Evolutionary conservation across 257 asterid genomes (phyloP).

Genomic region (Solanum tarijense): DNA sequence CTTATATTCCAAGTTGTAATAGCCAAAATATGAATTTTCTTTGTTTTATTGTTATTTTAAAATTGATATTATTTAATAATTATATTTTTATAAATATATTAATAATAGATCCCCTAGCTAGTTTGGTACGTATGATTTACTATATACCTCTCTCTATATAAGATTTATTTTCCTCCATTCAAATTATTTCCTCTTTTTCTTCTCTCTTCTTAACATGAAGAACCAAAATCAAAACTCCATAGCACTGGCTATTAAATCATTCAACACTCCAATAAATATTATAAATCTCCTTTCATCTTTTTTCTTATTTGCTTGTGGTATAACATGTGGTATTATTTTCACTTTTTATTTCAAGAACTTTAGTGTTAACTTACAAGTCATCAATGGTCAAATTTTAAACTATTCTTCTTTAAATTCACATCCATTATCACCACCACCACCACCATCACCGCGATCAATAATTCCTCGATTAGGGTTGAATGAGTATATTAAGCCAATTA

Average conservation of each 20-base stretch:
- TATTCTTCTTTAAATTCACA: constrained; percentile 23
- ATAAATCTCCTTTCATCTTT: constrained; percentile 21
- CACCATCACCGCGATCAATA: background rate
- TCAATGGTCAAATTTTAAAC: constrained; percentile 22
- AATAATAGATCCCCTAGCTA: background rate
- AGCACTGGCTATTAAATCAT: background rate
- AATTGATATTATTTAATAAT: background rate
- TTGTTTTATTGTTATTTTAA: background rate
- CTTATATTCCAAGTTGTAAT: background rate
- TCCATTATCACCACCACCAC: background rate
- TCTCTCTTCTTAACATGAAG: constrained; percentile 17
- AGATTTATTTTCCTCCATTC: background rate
- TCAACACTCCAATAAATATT: constrained; percentile 15
- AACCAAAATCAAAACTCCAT: constrained; percentile 5
- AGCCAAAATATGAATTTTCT: background rate
- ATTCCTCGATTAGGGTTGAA: background rate
- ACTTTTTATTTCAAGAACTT: constrained; percentile 42
- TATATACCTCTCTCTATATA: background rate
- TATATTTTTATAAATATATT: background rate
- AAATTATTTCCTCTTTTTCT: background rate
- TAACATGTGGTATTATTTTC: constrained; percentile 38
- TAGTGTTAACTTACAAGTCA: constrained; percentile 44
- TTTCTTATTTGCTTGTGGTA: constrained; percentile 37
- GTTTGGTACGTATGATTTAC: no score
- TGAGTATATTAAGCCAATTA: constrained; percentile 2